A percentile compares a stretch with the other conserved stretches of the same genome.
These are phyloP conservation scores for Aspergillus sergii DNA, from an alignment of 2,329 filamentous ascomycete genomes.

Conservation along the genomic window DNA sequence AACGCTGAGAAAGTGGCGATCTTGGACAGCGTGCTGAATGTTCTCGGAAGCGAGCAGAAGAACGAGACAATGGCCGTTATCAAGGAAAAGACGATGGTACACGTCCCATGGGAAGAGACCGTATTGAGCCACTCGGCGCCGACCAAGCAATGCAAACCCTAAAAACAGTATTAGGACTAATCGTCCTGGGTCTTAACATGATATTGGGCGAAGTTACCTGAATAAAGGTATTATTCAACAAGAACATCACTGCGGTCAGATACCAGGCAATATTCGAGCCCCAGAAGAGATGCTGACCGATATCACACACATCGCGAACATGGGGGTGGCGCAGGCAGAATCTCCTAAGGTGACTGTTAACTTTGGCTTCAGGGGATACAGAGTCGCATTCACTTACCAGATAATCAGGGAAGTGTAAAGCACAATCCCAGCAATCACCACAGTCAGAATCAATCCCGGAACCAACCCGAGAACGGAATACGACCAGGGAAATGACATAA, in stretches of 20 bases:
- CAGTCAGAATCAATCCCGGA: slow-evolving; percentile 80
- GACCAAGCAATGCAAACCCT: slow-evolving; percentile 79
- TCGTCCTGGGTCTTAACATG: background rate
- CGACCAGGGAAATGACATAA: slow-evolving; percentile 95
- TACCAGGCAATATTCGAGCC: slow-evolving; percentile 72
- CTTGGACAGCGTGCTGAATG: slow-evolving; percentile 78
- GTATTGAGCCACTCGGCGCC: slow-evolving; percentile 89
- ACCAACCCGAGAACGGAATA: slow-evolving; percentile 87
- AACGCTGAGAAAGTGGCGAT: slow-evolving; percentile 77
- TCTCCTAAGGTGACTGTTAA: slow-evolving; percentile 60
- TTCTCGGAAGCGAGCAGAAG: slow-evolving; percentile 79
- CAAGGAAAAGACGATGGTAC: slow-evolving; percentile 78
- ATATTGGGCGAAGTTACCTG: slow-evolving; percentile 52
- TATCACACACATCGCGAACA: slow-evolving; percentile 88
- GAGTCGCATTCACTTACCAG: slow-evolving; percentile 51
- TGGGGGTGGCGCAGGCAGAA: slow-evolving; percentile 91
- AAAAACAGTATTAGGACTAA: slow-evolving; percentile 1
- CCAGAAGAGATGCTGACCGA: slow-evolving; percentile 95
- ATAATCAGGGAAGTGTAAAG: slow-evolving; percentile 77
- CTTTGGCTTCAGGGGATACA: slow-evolving; percentile 12
- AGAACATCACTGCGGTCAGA: slow-evolving; percentile 78
- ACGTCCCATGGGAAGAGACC: slow-evolving; percentile 71
- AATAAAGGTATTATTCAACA: slow-evolving; percentile 93
- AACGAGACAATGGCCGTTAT: slow-evolving; percentile 76
- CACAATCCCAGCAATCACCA: slow-evolving; percentile 75